Conservation (phyloP, 805 yeast genomes). For the Starmerella gropengiesseri region DNA sequence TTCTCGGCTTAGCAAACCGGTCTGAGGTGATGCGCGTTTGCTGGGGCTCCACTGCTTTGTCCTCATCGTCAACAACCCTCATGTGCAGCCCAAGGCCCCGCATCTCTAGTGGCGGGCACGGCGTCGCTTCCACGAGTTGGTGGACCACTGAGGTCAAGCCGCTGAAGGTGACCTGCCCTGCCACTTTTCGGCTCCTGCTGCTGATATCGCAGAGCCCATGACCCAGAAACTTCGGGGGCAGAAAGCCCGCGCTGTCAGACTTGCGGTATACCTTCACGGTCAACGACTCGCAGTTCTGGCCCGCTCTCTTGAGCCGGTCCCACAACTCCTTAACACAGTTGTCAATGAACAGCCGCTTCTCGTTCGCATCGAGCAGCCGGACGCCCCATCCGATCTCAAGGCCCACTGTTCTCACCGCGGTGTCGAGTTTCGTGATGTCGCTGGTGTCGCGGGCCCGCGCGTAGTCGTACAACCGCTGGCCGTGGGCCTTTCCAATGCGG, state of each 20-base stretch:
- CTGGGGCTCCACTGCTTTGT: not conserved
- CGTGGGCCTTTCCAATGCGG: slow-evolving; percentile 60
- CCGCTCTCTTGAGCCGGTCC: slow-evolving; percentile 42
- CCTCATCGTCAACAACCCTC: slow-evolving; percentile 1
- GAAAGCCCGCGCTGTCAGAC: slow-evolving; percentile 55
- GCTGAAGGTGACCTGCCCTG: slow-evolving; percentile 45
- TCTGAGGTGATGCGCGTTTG: slow-evolving; percentile 1
- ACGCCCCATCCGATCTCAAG: slow-evolving; percentile 91
- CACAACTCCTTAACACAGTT: slow-evolving; percentile 50
- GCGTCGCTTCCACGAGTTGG: slow-evolving; percentile 43
- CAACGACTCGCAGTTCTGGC: slow-evolving; percentile 24
- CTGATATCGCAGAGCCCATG: slow-evolving; percentile 66
- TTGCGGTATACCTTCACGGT: slow-evolving; percentile 54
- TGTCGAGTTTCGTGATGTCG: slow-evolving; percentile 39
- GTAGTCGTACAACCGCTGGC: slow-evolving; percentile 47
- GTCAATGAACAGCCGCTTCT: slow-evolving; percentile 54
- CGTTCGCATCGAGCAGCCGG: slow-evolving; percentile 48
- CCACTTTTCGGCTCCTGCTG: slow-evolving; percentile 45
- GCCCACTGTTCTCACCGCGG: slow-evolving; percentile 58
- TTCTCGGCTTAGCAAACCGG: not conserved
- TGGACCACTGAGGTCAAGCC: slow-evolving; percentile 50
- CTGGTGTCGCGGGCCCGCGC: slow-evolving; percentile 52
- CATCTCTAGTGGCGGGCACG: slow-evolving; percentile 54
- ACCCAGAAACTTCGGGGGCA: slow-evolving; percentile 72
- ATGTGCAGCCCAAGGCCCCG: slow-evolving; percentile 65